phyloP scores from a whole-genome alignment of 805 yeast species.

The Lipomyces orientalis region DNA sequence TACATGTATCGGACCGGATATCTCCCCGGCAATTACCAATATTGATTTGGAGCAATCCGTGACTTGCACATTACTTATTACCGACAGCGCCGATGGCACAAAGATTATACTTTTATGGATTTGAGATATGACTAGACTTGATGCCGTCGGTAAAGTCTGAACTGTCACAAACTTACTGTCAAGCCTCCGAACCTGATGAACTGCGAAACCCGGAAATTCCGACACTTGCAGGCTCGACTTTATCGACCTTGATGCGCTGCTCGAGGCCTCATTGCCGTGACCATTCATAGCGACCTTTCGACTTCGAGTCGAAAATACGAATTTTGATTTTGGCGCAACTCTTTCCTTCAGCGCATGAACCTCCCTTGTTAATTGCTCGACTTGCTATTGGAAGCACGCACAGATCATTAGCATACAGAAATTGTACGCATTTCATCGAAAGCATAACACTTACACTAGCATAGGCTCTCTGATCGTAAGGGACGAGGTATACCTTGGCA shows the following conservation, averaged over 20 bases:
- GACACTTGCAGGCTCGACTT: constrained; percentile 9
- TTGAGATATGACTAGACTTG: constrained; percentile 11
- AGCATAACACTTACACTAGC: constrained; percentile 18
- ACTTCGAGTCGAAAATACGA: constrained; percentile 24
- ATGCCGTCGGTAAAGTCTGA: background rate
- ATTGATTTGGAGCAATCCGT: constrained; percentile 12
- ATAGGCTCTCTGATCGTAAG: constrained; percentile 34
- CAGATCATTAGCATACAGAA: background rate
- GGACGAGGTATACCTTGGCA: constrained; percentile 26
- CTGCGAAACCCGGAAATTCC: constrained; percentile 10
- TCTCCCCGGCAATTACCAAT: constrained; percentile 14
- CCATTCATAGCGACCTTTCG: constrained; percentile 1
- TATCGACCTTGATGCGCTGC: background rate
- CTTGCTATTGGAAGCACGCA: constrained; percentile 19
- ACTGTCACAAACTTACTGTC: background rate
- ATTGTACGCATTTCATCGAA: background rate
- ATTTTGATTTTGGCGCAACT: constrained; percentile 17
- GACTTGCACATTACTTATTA: constrained; percentile 23
- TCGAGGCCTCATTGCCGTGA: background rate
- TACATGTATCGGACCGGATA: constrained; percentile 31
- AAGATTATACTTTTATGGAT: constrained; percentile 16
- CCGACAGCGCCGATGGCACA: constrained; percentile 10
- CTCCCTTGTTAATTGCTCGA: constrained; percentile 21
- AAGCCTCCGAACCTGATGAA: constrained; percentile 4
- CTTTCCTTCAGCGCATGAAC: constrained; percentile 10